Base-by-base conservation (phyloP, 345 rosid species). In the Melaleuca alternifolia region DNA sequence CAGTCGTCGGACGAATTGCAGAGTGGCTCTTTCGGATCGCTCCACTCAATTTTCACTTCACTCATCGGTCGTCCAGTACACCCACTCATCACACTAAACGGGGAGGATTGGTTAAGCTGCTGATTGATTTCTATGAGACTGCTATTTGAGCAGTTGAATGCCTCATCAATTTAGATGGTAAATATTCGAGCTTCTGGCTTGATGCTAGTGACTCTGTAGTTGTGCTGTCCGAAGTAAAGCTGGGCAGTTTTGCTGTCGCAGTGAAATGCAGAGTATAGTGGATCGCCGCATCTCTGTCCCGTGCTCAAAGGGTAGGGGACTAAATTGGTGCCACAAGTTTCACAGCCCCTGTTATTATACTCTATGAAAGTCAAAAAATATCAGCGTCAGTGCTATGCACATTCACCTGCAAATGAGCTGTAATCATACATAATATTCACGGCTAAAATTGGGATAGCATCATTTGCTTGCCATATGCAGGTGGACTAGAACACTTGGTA, bases 231-330 rank as follows among this genome's bases (percentile, higher is more conserved):
- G 41, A 88, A 88, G 79, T 41, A 83, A 21, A 91, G 86, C 59
- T 83, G 50, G 0, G 59, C 75, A 4, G 57, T 51, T 2, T 57
- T 33, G 0, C 0, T 48, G 84, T 86, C 8, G 15, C 93, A 91
- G 15, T 0, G 0, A 56, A 91, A 89, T 6, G 0, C 75, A 20
- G 4, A 85, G 71, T 91, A 91, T 20, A 7, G 24, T 0, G 84
- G 87, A 44, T 91, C 90, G 9, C 93, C 91, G 54, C 91, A 91
- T 6, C 53, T 51, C 51, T 24, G 3, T 21, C 48, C 82, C 2
- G 4, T 86, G 86, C 90, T 86, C 18, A 91, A 82, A 4, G 93
- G 93, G 71, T 90, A 90, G 23, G 90, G 93, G 37, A 91, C 82
- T 1, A 87, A 24, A 26, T 3, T 85, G 3, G 83, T 83, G 57